These are phyloP conservation scores for Marsdenia floribunda DNA, from an alignment of 257 asterid genomes.

Conservation along the genomic window DNA sequence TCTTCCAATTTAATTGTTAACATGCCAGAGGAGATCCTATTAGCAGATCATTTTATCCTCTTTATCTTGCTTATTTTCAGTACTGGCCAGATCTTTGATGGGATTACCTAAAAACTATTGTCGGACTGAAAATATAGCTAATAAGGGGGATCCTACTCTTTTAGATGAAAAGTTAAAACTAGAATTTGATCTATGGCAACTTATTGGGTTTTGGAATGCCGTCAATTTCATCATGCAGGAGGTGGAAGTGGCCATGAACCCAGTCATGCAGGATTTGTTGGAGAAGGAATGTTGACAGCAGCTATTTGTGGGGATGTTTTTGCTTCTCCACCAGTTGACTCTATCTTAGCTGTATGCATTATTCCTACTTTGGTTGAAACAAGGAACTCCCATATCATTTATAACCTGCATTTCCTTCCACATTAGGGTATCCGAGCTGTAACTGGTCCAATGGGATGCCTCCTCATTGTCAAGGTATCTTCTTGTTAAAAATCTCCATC, in stretches of 20 bases:
- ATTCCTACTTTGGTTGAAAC: constrained; percentile 19
- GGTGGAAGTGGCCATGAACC: constrained; percentile 99
- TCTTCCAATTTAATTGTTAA: too few relatives aligned
- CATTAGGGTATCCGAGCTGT: constrained; percentile 91
- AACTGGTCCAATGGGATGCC: constrained; percentile 92
- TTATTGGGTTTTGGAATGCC: constrained; percentile 11
- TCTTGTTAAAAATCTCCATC: neutral
- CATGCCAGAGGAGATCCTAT: neutral
- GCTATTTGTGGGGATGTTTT: constrained; percentile 98
- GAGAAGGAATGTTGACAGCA: constrained; percentile 99
- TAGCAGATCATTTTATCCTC: neutral
- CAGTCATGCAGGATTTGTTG: constrained; percentile 97
- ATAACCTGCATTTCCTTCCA: constrained; percentile 17
- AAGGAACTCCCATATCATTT: constrained; percentile 1
- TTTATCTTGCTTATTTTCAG: neutral
- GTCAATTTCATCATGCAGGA: constrained; percentile 44
- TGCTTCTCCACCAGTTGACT: constrained; percentile 86
- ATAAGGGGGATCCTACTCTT: neutral
- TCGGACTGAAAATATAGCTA: neutral
- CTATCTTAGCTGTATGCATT: constrained; percentile 84
- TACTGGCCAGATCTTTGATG: neutral
- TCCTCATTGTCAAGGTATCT: constrained; percentile 80
- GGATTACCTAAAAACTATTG: neutral
- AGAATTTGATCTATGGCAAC: constrained; percentile 2
- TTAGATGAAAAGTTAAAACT: neutral